Conservation (phyloP, 805 yeast genomes). For the Teunomyces funiuensis region DNA sequence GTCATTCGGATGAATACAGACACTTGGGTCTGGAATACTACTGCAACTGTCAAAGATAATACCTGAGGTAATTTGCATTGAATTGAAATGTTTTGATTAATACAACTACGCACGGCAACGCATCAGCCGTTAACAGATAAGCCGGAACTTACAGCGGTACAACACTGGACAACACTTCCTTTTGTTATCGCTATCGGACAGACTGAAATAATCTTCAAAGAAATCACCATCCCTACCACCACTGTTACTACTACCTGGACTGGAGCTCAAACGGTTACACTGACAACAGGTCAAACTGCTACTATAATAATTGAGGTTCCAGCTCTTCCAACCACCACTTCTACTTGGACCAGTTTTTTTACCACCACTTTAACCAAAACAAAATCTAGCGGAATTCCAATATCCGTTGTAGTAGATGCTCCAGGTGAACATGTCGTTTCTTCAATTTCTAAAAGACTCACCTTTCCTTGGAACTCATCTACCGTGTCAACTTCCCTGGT, state of each 20-base stretch:
- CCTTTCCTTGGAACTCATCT: too few relatives aligned
- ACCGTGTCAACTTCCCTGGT: too few relatives aligned
- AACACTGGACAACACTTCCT: background rate
- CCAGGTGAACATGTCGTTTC: constrained; percentile 13
- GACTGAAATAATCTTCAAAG: constrained; percentile 7
- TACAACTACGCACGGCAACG: too few relatives aligned
- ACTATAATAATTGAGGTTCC: constrained; percentile 6
- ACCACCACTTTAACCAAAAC: constrained; percentile 6
- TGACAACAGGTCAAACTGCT: constrained; percentile 1
- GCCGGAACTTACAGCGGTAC: background rate
- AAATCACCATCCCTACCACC: constrained; percentile 6
- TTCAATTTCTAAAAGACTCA: too few relatives aligned
- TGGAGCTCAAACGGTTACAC: background rate
- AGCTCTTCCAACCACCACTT: constrained; percentile 7
- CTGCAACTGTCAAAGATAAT: too few relatives aligned
- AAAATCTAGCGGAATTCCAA: background rate
- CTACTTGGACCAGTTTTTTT: constrained; percentile 10
- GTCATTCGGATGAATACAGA: too few relatives aligned
- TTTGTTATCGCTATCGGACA: background rate
- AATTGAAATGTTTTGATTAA: too few relatives aligned
- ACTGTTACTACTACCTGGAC: constrained; percentile 8
- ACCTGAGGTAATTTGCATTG: too few relatives aligned
- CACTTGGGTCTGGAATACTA: too few relatives aligned
- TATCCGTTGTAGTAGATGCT: constrained; percentile 10
- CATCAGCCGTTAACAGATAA: too few relatives aligned